Conservation (phyloP, 805 yeast genomes). For the Lachancea sp. region DNA sequence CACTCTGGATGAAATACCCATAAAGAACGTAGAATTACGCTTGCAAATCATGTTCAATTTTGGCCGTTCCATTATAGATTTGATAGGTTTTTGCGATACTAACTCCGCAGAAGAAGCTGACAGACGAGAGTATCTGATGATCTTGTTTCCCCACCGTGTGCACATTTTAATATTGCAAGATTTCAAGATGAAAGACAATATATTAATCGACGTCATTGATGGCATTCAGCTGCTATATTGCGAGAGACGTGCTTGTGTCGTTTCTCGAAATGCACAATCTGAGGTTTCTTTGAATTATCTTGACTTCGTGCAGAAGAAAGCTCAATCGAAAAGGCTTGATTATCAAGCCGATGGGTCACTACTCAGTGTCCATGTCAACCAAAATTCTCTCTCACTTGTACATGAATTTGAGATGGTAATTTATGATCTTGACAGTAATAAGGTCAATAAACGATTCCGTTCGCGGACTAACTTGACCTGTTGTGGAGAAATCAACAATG, state of each 20-base stretch:
- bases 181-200: constrained; percentile 24
- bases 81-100: constrained; percentile 22
- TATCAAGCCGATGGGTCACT: constrained; percentile 7
- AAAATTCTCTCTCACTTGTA: constrained; percentile 15
- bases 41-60: constrained; percentile 30
- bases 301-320: constrained; percentile 13
- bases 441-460: constrained; percentile 12
- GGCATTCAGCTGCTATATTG: constrained; percentile 19
- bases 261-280: constrained; percentile 10
- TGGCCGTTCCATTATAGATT: constrained; percentile 27
- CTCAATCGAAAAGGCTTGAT: constrained; percentile 11
- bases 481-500: constrained; percentile 19
- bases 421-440: constrained; percentile 17
- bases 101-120: constrained; percentile 14
- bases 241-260: constrained; percentile 18
- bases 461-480: constrained; percentile 16
- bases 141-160: constrained; percentile 29
- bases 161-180: constrained; percentile 24
- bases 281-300: constrained; percentile 13
- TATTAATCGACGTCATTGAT: constrained; percentile 19
- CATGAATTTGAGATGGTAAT: constrained; percentile 15
- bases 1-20: constrained; percentile 27
- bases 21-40: constrained; percentile 27
- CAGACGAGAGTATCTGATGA: constrained; percentile 21
- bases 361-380: constrained; percentile 12